phyloP scores from a whole-genome alignment of 140 eudicot species.

The Ambrosia hybrid region DNA sequence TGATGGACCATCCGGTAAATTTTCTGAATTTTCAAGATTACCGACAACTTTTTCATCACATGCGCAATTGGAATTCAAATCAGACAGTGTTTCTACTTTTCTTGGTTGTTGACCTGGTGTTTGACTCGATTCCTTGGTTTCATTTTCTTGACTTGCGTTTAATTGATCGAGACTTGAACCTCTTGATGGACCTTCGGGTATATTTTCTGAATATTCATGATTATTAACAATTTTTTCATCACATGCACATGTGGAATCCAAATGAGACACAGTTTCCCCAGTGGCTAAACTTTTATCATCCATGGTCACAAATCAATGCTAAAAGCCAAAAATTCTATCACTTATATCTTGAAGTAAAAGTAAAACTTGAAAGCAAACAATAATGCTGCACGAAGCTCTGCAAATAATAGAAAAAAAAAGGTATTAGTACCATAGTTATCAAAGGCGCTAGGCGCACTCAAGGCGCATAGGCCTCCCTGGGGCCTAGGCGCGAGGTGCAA shows the following conservation, averaged over 20 bases:
- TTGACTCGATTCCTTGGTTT: slow-evolving; percentile 20
- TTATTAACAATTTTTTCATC: slow-evolving; percentile 26
- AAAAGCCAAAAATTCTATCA: neutral
- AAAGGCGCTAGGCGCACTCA: no score
- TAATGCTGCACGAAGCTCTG: neutral
- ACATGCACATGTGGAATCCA: slow-evolving; percentile 8
- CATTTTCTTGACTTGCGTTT: slow-evolving; percentile 23
- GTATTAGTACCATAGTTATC: no score
- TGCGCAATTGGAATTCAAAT: slow-evolving; percentile 5
- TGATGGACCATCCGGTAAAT: neutral
- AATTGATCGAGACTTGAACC: neutral
- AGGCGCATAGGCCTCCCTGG: no score
- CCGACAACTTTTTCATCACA: slow-evolving; percentile 24
- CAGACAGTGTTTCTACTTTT: neutral
- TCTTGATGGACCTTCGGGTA: neutral
- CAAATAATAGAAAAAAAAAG: no score
- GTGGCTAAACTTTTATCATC: slow-evolving; percentile 23
- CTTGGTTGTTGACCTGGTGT: slow-evolving; percentile 9
- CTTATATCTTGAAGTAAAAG: no score
- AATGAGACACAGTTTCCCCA: slow-evolving; percentile 24
- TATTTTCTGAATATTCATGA: slow-evolving; percentile 13
- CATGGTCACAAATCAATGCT: slow-evolving; percentile 15
- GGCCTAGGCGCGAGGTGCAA: no score
- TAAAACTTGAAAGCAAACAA: neutral
- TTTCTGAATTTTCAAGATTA: slow-evolving; percentile 21